Evolutionary conservation across 768 basidiomycete species (phyloP).

Genomic region (Pholiota conissans): DNA sequence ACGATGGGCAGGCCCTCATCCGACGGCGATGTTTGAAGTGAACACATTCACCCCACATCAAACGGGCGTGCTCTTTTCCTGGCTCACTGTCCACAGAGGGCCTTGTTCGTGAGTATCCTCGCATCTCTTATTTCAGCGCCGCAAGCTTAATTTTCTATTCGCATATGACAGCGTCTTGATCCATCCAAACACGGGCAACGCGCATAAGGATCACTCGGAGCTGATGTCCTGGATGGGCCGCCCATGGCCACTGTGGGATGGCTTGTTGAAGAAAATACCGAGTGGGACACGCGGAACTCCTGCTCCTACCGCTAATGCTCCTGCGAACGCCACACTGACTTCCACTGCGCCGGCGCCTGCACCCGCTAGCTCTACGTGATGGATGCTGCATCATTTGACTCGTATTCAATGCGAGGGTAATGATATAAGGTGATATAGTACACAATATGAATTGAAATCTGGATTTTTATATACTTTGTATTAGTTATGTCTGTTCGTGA

Average conservation of each 20-base stretch:
- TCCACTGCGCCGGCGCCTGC: not conserved
- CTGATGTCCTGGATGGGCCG: constrained; percentile 66
- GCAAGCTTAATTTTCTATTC: not conserved
- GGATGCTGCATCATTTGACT: no score
- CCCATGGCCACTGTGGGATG: constrained; percentile 47
- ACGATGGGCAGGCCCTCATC: constrained; percentile 55
- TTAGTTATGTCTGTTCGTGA: no score
- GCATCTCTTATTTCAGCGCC: not conserved
- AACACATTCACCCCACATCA: constrained; percentile 68
- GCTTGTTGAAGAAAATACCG: not conserved
- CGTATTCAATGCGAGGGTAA: no score
- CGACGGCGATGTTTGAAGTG: constrained; percentile 72
- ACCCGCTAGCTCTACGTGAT: not conserved
- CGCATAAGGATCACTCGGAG: constrained; percentile 61
- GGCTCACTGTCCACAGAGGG: constrained; percentile 66
- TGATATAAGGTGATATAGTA: no score
- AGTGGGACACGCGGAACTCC: not conserved
- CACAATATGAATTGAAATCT: no score
- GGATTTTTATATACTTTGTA: no score
- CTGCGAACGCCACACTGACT: not conserved
- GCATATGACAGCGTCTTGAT: constrained; percentile 54
- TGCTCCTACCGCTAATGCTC: not conserved
- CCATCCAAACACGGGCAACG: constrained; percentile 67
- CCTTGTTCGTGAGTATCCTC: constrained; percentile 60
- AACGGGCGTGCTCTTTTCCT: constrained; percentile 68